Evolutionary conservation across 345 rosid genomes (phyloP), one percentile per base, ranked within the genome.

Genomic region (Anastatica hierochuntica): DNA sequence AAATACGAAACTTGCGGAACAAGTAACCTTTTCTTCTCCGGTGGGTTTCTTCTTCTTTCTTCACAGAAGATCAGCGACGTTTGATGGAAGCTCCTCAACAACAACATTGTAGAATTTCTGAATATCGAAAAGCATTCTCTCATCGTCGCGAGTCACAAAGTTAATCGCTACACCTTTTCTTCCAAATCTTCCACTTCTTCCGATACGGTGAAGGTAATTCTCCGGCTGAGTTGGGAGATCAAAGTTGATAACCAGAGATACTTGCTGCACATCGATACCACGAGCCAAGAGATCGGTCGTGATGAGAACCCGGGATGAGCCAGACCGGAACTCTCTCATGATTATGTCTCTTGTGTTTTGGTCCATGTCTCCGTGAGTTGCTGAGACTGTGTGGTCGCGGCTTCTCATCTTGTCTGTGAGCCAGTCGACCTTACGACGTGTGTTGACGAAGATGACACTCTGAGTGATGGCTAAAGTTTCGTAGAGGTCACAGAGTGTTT

Each of bases 221-320:
- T 46, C 51, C 13, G 51, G 51, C 20, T 46, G 36, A 8, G 35
- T 29, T 8, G 51, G 51, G 13, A 46, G 51, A 17, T 46, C 51
- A 10, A 13, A 46, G 36, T 46, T 46, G 19, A 46, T 27, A 10
- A 46, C 51, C 13, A 46, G 8, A 27, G 51, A 46, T 13, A 46
- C 36, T 14, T 46, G 36, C 20, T 46, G 51, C n/a, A 46, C 51
- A 27, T 46, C 51, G 35, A 46, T 46, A 15, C 51, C 36, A 14
- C 51, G 35, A 14, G 51, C 51, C 51, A 46, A 27, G 19, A 46
- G 36, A 27, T 46, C 51, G 0, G 51, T 46, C 0, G 51, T 46
- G 35, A 46, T 46, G 6, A 29, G 33, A 8, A 29, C 33, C 2
- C 33, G 33, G 33, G 33, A 29, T 8, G 33, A 29, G 33, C 33